A percentile compares a stretch with the other conserved stretches of the same genome.
phyloP scores from a whole-genome alignment of 139 green algal genomes.

The Chlamydomonas schloesseri region DNA sequence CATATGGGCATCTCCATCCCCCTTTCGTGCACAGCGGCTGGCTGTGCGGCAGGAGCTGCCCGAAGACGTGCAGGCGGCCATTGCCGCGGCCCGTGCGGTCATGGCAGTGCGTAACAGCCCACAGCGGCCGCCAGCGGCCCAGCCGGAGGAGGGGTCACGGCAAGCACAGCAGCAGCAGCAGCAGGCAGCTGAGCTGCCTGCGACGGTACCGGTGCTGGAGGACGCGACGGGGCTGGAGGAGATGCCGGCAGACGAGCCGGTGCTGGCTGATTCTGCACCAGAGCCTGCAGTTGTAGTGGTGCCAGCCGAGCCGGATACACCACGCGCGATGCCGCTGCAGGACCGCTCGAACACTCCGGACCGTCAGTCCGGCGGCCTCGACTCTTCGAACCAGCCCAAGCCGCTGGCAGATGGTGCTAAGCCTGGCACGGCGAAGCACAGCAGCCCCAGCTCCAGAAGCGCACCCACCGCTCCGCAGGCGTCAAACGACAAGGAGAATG shows the following conservation, averaged over 20 bases:
- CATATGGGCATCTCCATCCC: neutral
- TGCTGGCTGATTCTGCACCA: no score
- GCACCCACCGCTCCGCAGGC: neutral
- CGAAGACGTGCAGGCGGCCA: constrained; percentile 24
- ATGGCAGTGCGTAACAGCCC: neutral
- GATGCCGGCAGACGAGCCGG: neutral
- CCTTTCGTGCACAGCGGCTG: neutral
- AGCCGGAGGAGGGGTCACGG: no score
- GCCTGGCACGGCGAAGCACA: no score
- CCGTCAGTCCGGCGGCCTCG: no score
- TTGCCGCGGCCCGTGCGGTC: neutral
- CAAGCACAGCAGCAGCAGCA: neutral
- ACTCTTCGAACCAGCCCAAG: neutral
- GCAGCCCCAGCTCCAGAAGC: no score
- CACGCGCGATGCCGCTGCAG: neutral
- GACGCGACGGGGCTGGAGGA: constrained; percentile 8
- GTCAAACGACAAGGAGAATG: neutral
- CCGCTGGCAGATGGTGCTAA: no score
- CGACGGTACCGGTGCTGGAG: neutral
- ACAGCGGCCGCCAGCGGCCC: neutral
- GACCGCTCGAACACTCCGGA: constrained; percentile 8
- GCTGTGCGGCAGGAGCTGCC: constrained; percentile 26
- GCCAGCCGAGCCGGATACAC: neutral
- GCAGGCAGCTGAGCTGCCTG: neutral
- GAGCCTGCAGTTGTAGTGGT: neutral